These are phyloP conservation scores for Nicotiana obtusifolia DNA, from an alignment of 257 asterid genomes.

Conservation along the genomic window DNA sequence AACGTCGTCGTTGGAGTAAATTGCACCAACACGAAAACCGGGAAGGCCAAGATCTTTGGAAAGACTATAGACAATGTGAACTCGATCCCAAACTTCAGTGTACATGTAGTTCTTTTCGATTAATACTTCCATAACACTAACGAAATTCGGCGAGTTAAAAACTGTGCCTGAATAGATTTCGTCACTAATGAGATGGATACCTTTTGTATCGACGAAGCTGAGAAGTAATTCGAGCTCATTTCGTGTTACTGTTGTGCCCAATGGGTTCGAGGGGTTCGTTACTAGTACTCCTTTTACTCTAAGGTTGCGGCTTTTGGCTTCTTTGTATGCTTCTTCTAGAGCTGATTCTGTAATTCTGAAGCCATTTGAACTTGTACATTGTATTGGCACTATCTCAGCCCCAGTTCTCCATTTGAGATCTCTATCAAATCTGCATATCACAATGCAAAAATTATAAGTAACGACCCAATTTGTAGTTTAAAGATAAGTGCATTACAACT, in stretches of 20 bases:
- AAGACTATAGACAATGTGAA: constrained; percentile 15
- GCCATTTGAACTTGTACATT: constrained; percentile 6
- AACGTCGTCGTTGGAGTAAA: neutral
- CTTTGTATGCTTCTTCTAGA: neutral
- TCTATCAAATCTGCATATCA: constrained; percentile 1
- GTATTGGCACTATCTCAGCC: neutral
- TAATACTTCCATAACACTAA: constrained; percentile 11
- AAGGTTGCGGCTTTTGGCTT: constrained; percentile 2
- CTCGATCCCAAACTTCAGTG: constrained; percentile 7
- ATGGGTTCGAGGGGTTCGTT: constrained; percentile 2
- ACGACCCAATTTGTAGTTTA: neutral
- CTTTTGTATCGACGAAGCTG: neutral
- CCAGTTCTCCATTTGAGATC: constrained; percentile 2
- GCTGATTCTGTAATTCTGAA: neutral
- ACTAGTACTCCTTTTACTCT: constrained; percentile 7
- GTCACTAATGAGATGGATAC: constrained; percentile 10
- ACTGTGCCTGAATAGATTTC: constrained; percentile 11
- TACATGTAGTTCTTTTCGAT: constrained; percentile 1
- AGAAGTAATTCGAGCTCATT: neutral
- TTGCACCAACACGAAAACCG: constrained; percentile 1
- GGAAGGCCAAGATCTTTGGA: constrained; percentile 11
- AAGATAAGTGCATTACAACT: neutral
- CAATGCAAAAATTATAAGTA: neutral
- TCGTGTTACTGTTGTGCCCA: neutral
- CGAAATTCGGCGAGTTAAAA: constrained; percentile 1